Base-by-base conservation (phyloP, 1,284 basidiomycete species). In the Ceratobasidium sp. region DNA sequence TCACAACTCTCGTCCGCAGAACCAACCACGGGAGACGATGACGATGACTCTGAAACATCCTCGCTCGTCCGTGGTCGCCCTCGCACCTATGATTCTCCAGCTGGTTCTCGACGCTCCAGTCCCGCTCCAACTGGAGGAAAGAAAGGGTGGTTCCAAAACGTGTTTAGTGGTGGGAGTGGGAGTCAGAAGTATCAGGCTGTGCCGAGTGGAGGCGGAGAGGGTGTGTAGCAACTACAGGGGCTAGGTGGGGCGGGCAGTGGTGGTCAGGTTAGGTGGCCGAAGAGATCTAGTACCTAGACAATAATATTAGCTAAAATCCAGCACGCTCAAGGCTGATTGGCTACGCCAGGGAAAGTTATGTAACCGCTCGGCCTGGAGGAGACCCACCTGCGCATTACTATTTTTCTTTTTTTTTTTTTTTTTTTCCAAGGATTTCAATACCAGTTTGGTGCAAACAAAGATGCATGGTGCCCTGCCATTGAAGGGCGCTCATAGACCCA, bases 11-110 rank as follows among this genome's bases (percentile, higher is more conserved):
- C 23, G 3, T 2, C 2, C 40, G 1, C 33, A 71, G 69, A 71
- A 40, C 69, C 33, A 3, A 58, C 58, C 33, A 40, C 9, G n/a
- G 69, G 68, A 83, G 86, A 93, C 84, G 91, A 92, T 60, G 93
- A 94, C 81, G 91, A 94, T 79, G 91, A 92, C 80, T 94, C 93
- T 0, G 93, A 95, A 80, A 87, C 88, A 18, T 89, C 90, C 5
- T 92, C 91, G 3, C 86, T 92, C 2, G 85, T 91, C 79, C 79
- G 78, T 39, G 79, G 82, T 20, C 72, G 80, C 39, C 80, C 81
- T n/a, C 80, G 83, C 28, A 83, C 83, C 0, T 81, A 80, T 20
- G 84, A 83, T 26, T 80, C 81, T 0, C 79, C 77, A 86, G 86
- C 51, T 82, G 84, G 71, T 85, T 86, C 20, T 84, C 84, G 82